phyloP scores from a whole-genome alignment of 2,329 filamentous ascomycete genomes.

The Sporothrix protearum region DNA sequence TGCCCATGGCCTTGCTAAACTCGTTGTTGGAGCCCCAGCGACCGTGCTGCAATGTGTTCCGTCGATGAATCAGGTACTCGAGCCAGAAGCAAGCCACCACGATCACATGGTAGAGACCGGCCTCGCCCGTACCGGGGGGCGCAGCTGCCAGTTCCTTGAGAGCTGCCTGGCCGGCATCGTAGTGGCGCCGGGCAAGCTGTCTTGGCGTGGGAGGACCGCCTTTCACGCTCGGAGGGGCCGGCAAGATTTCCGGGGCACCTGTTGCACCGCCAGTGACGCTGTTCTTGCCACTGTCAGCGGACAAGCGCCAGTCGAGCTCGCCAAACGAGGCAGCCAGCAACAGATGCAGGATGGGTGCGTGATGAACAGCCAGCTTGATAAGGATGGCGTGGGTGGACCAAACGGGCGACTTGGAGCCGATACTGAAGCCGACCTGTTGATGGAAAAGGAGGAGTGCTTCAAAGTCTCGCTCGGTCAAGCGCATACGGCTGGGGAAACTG shows the following conservation, averaged over 20 bases:
- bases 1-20: constrained; percentile 12
- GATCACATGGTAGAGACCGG: constrained; percentile 8
- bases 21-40: not conserved
- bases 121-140: not conserved
- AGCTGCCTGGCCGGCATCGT: constrained; percentile 7
- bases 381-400: constrained; percentile 21
- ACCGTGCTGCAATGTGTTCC: not conserved
- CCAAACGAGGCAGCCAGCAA: constrained; percentile 17
- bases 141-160: not conserved
- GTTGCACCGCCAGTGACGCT: not conserved
- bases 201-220: not conserved
- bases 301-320: constrained; percentile 18
- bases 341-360: constrained; percentile 15
- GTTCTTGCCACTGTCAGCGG: not conserved
- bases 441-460: constrained; percentile 16
- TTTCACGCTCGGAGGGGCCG: not conserved
- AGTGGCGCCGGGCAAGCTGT: not conserved
- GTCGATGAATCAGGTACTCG: constrained; percentile 14
- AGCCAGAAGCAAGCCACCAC: constrained; percentile 19
- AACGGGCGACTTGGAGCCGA: constrained; percentile 18
- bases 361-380: constrained; percentile 18
- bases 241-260: not conserved
- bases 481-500: constrained; percentile 11
- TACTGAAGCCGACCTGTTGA: constrained; percentile 13
- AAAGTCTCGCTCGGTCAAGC: constrained; percentile 4